Evolutionary conservation across 192 early-diverging fungal species (phyloP).

Genomic region (Coemansia sp.): DNA sequence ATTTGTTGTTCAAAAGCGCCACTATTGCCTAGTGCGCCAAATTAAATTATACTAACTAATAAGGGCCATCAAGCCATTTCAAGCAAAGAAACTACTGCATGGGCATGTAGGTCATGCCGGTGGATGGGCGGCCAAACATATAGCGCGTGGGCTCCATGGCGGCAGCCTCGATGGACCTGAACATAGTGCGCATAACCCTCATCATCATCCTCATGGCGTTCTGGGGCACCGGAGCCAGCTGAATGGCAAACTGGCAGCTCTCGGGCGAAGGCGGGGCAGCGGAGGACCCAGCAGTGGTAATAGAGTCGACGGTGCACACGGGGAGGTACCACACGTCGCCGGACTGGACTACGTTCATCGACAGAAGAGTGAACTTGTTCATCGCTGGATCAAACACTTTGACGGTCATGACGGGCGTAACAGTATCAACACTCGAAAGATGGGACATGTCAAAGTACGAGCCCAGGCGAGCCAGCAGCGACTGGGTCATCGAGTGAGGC

Average conservation of each 20-base stretch:
- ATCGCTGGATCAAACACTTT: constrained; percentile 14
- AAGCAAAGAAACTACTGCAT: too few relatives aligned
- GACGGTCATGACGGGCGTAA: not conserved
- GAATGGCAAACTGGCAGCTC: constrained; percentile 16
- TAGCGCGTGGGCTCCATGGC: too few relatives aligned
- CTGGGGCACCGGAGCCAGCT: constrained; percentile 18
- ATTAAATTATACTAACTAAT: not conserved
- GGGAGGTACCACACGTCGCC: constrained; percentile 21
- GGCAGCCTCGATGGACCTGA: not conserved
- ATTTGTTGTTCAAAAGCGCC: not conserved
- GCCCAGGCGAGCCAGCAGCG: too few relatives aligned
- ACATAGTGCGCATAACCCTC: not conserved
- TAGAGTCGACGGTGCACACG: constrained; percentile 9
- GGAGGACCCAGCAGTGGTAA: not conserved
- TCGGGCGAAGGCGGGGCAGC: not conserved
- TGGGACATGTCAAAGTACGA: too few relatives aligned
- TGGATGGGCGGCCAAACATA: too few relatives aligned
- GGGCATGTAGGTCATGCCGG: too few relatives aligned
- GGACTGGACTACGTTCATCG: constrained; percentile 8
- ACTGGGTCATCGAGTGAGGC: too few relatives aligned
- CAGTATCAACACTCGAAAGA: too few relatives aligned
- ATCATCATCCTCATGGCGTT: not conserved
- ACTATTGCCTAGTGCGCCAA: not conserved
- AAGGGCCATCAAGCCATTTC: too few relatives aligned
- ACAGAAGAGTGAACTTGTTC: constrained; percentile 13